phyloP scores from a whole-genome alignment of 1,139 yeast species.

The Candida tetrigidarum region DNA sequence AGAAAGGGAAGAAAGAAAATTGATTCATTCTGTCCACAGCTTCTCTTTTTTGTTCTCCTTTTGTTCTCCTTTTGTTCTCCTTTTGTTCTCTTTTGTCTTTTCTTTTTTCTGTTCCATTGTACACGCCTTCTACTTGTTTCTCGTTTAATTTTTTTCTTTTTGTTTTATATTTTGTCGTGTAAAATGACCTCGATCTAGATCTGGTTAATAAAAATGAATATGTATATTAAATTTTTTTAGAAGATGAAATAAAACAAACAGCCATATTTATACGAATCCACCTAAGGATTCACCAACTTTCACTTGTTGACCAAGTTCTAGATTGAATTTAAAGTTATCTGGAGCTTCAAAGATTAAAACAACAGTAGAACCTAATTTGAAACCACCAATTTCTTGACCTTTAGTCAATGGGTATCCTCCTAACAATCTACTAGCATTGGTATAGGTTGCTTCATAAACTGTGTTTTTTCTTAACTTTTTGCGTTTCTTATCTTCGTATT shows the following conservation, averaged over 20 bases:
- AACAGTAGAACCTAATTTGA: conserved; percentile 93
- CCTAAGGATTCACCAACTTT: conserved; percentile 89
- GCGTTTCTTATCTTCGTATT: conserved; percentile 20
- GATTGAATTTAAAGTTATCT: conserved; percentile 66
- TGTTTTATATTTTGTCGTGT: no score
- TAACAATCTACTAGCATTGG: conserved; percentile 74
- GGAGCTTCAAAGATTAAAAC: conserved; percentile 98
- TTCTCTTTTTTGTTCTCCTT: no score
- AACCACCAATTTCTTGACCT: conserved; percentile 98
- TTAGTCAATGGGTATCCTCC: conserved; percentile 89
- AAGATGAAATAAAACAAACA: no score
- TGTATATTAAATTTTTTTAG: not conserved
- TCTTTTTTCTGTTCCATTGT: no score
- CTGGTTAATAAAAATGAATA: no score
- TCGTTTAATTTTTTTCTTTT: no score
- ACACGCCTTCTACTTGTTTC: no score
- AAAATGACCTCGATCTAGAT: no score
- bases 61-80: no score
- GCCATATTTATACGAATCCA: conserved; percentile 34
- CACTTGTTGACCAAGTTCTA: conserved; percentile 74
- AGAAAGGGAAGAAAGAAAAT: no score
- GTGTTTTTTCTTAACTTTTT: conserved; percentile 68
- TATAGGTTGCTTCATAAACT: conserved; percentile 93
- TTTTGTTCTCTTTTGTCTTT: no score
- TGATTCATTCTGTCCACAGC: no score